These are phyloP conservation scores for Leishmania tarentolae DNA, from an alignment of 208 protist species.

Conservation along the genomic window DNA sequence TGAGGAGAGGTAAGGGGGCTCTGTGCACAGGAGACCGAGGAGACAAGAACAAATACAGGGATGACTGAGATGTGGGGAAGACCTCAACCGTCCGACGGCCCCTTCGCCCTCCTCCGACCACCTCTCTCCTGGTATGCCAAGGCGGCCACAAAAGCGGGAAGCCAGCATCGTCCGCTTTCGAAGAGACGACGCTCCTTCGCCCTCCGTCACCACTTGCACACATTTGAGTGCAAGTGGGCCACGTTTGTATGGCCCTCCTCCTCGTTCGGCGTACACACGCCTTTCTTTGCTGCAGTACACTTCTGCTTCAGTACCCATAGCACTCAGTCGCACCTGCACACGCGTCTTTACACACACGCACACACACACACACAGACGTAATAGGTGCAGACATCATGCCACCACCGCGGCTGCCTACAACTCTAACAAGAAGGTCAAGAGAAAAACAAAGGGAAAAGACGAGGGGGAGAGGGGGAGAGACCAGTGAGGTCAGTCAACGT, in stretches of 20 bases:
- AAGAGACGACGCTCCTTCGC: background rate
- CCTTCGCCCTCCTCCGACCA: background rate
- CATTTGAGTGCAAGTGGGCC: background rate
- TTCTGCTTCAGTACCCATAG: background rate
- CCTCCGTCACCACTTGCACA: background rate
- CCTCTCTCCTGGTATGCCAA: background rate
- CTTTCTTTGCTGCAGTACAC: background rate
- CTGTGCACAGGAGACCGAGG: background rate
- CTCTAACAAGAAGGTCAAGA: background rate
- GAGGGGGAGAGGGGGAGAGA: background rate
- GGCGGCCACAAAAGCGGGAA: background rate
- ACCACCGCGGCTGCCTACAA: no score
- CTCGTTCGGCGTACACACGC: background rate
- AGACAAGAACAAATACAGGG: background rate
- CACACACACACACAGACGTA: slow-evolving; percentile 4
- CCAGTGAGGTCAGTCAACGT: background rate
- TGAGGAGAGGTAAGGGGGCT: background rate
- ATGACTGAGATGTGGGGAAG: background rate
- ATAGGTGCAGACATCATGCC: background rate
- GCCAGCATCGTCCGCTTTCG: background rate
- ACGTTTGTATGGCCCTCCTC: background rate
- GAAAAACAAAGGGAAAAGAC: background rate
- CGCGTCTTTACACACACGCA: background rate
- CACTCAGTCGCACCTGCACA: background rate
- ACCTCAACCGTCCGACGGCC: background rate